Percentiles rank a stretch among this genome's conserved stretches.
phyloP scores from a whole-genome alignment of 495 filamentous ascomycete species.

The Durotheca rogersii region DNA sequence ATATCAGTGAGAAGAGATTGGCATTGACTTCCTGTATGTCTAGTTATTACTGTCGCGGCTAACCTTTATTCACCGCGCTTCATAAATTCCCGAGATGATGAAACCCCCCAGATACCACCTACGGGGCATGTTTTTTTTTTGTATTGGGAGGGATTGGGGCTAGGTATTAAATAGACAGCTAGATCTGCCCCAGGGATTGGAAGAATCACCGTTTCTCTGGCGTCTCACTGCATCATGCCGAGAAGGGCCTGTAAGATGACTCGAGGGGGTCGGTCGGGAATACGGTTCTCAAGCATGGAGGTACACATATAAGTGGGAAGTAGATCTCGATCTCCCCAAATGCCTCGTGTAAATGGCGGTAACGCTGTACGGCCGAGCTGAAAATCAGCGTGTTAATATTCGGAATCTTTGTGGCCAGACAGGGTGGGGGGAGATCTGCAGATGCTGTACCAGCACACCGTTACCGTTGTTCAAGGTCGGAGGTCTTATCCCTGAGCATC shows the following conservation, averaged over 20 bases:
- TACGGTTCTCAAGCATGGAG: constrained; percentile 1
- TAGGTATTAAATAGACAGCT: not conserved
- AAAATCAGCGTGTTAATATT: constrained; percentile 7
- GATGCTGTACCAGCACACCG: constrained; percentile 13
- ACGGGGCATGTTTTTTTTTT: too few relatives aligned
- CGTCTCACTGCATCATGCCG: constrained; percentile 10
- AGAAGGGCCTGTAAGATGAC: constrained; percentile 15
- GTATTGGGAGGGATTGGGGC: too few relatives aligned
- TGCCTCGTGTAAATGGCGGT: constrained; percentile 16
- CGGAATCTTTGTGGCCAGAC: constrained; percentile 20
- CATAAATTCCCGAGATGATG: not conserved
- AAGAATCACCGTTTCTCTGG: constrained; percentile 15
- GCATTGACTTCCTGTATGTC: not conserved
- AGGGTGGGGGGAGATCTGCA: constrained; percentile 26
- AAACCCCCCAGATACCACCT: too few relatives aligned
- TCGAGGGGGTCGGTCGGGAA: too few relatives aligned
- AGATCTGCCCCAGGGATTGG: constrained; percentile 21
- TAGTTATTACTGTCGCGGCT: constrained; percentile 8
- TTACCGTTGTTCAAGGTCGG: constrained; percentile 19
- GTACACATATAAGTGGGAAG: constrained; percentile 7
- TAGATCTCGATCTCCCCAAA: constrained; percentile 29
- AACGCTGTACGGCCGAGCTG: constrained; percentile 9
- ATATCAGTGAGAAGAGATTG: constrained; percentile 1
- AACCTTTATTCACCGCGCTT: constrained; percentile 10
- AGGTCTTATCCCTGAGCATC: constrained; percentile 7